phyloP scores from a whole-genome alignment of 2,329 filamentous ascomycete genomes.

The Thielaviopsis populi region DNA sequence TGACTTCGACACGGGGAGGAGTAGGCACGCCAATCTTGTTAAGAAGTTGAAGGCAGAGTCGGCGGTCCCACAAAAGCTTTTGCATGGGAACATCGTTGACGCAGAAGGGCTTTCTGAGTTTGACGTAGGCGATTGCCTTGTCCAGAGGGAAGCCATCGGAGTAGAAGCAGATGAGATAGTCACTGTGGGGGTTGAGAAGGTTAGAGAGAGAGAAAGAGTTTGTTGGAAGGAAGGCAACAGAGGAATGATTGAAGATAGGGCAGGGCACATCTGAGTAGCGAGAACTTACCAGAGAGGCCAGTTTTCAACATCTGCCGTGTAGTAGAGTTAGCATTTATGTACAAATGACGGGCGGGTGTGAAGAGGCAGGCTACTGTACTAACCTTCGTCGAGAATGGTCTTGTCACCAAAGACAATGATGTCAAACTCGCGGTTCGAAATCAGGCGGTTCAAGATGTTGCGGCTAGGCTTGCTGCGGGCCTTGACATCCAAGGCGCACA shows the following conservation, averaged over 20 bases:
- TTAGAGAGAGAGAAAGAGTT: background rate
- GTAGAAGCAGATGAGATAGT: conserved; percentile 96
- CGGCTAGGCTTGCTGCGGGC: conserved; percentile 92
- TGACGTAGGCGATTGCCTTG: conserved; percentile 91
- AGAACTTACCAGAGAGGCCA: conserved; percentile 67
- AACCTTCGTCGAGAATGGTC: conserved; percentile 85
- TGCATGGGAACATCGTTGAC: conserved; percentile 98
- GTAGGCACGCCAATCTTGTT: conserved; percentile 84
- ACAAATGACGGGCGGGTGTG: background rate
- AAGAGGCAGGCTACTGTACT: conserved; percentile 19
- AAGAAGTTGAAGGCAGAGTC: conserved; percentile 73
- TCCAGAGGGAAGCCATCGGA: conserved; percentile 94
- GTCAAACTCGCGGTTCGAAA: conserved; percentile 84
- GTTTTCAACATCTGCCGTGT: conserved; percentile 59
- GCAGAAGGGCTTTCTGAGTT: conserved; percentile 85
- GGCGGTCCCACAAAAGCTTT: conserved; percentile 88
- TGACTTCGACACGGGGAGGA: conserved; percentile 77
- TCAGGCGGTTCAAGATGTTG: conserved; percentile 86
- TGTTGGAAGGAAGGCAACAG: background rate
- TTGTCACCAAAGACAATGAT: conserved; percentile 98
- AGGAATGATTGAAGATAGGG: no score
- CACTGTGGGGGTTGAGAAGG: conserved; percentile 29
- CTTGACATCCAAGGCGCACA: conserved; percentile 91
- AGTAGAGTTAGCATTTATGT: conserved; percentile 1
- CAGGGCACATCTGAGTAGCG: background rate